Evolutionary conservation across 2,329 filamentous ascomycete species (phyloP), one percentile per base, ranked within the genome.

Genomic region (Penicillium freii): DNA sequence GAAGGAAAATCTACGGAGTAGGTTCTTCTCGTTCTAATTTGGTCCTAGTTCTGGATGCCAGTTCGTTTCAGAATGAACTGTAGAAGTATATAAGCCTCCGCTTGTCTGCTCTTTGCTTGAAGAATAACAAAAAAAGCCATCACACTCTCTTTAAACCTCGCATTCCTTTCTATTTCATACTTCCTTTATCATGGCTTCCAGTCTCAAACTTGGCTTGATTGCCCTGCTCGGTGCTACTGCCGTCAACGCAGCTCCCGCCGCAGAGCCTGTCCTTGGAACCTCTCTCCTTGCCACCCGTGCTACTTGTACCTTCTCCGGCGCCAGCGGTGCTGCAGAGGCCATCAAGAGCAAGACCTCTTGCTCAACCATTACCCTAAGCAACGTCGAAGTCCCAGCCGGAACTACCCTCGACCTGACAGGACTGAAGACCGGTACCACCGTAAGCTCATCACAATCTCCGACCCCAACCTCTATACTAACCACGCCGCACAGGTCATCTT

Each of bases 401-500:
- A 21, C n/a, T 39, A 39, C 36, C 4, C 36, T 39, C 1, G 36
- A 39, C n/a, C 36, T 39, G n/a, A 39, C 36, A 11, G 36, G 36
- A 19, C 9, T 39, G n/a, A 39, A 39, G 9, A 11, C 36, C 4
- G 36, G 36, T 10, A 39, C 36, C 36, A 19, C 8, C 9, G 36
- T 39, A 39, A 39, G 36, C n/a, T 11, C n/a, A 2, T 19, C 36
- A 11, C 36, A 11, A 21, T 11, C 36, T 11, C 36, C 36, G 2
- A 39, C n/a, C 36, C 13, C 4, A 21, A 21, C 19, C 36, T 39
- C n/a, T 11, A 39, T 39, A 19, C 36, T 39, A 39, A 39, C 36
- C 36, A 10, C 8, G 23, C 23, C 21, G 3, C 4, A 13, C 40
- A 77, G 72, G 80, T 88, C 60, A 83, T 82, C 62, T 89, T 89